Conservation (phyloP, 129 eudicot genomes). For the Dittrichia graveolens region DNA sequence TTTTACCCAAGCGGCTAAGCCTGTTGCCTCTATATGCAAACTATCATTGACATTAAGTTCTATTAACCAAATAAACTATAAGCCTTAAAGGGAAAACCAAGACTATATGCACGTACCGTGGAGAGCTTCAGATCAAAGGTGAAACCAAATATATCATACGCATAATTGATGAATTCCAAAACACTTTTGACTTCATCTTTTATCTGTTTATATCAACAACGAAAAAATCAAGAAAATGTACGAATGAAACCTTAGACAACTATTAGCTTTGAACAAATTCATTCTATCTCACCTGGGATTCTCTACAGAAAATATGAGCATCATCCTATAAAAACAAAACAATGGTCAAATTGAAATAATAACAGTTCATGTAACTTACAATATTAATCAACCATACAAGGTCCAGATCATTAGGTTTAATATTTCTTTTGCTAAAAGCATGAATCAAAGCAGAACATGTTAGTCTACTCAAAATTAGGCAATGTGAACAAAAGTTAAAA, state of each 20-base stretch:
- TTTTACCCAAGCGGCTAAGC: no score
- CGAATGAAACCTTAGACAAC: neutral
- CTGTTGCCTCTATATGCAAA: neutral
- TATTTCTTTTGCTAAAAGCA: no score
- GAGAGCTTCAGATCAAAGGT: constrained; percentile 93
- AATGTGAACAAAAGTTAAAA: neutral
- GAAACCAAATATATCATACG: constrained; percentile 78
- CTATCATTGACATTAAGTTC: neutral
- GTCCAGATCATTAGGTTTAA: neutral
- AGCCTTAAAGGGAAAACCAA: neutral
- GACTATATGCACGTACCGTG: constrained; percentile 52
- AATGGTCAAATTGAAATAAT: constrained; percentile 22
- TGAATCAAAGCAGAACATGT: constrained; percentile 1
- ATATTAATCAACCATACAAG: neutral
- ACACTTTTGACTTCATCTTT: constrained; percentile 91
- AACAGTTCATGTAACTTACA: neutral
- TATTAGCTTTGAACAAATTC: constrained; percentile 4
- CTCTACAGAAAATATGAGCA: constrained; percentile 99
- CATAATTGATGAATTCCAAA: constrained; percentile 66
- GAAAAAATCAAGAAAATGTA: constrained; percentile 10
- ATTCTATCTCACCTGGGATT: constrained; percentile 68
- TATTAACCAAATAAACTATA: neutral
- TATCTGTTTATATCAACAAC: constrained; percentile 47
- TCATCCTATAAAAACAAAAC: constrained; percentile 61
- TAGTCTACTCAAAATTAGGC: neutral